Base-by-base conservation (phyloP, 805 yeast genomes). In the Suhomyces pyralidae region DNA sequence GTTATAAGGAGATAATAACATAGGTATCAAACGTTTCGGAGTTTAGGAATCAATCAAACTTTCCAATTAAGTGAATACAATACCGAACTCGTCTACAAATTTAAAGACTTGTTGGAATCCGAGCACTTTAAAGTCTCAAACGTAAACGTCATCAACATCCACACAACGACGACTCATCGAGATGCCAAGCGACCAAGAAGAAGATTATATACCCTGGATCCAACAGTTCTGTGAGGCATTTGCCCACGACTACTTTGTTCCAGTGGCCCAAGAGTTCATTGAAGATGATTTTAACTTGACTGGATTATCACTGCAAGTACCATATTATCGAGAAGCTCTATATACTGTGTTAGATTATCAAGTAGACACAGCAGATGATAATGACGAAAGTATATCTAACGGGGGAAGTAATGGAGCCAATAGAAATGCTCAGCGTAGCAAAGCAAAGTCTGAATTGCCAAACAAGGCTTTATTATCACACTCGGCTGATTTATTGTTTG, bases 221-320 rank as follows among this genome's bases (percentile, higher is more conserved):
- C 82, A 86, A 55, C 85, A 85, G 59, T 90, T 85, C 68, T 88
- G 96, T 65, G 80, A 86, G 46, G 74, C 83, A 60, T 86, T 85
- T 62, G 93, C 93, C 22, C 93, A 89, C 66, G 96, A 94, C 65
- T 93, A 85, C 67, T 91, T 91, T 68, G 96, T 92, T 44, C 96
- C 92, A 60, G 97, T 94, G 5, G 80, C 91, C 1, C 90, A 88
- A 46, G 97, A 90, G 48, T 94, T 91, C 69, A 90, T 94, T 55
- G 97, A 92, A 62, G 99, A 94, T 69, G 98, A 94, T 60, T 94
- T 94, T 78, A 94, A 94, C 66, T 78, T 94, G 62, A 92, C 98
- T 1, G 97, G 98, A 1, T 78, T 94, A 49, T 79, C 87, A 30
- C 81, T 85, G 58, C 83, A 88, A 53, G 97, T 94, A 8, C 96